Base-by-base conservation (phyloP, 306 rosid genomes). In the Styphnolobium japonicum region DNA sequence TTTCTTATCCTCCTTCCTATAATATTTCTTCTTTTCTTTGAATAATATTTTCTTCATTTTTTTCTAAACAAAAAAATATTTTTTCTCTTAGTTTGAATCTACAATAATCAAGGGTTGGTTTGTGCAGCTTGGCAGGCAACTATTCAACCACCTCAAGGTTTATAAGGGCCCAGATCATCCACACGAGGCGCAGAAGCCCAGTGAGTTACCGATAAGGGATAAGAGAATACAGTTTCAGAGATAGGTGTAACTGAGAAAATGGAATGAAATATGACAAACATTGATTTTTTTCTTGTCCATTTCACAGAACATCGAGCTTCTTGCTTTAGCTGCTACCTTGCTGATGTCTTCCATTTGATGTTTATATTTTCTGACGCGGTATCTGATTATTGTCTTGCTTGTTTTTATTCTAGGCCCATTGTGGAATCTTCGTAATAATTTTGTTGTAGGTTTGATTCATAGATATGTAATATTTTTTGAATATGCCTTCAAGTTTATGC, bases 111-210 rank as follows among this genome's bases (percentile, higher is more conserved):
- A 49, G 22, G 29, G 72, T 67, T 34, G 66, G 27, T 52, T 18
- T 79, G 29, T 90, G 93, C 96, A 96, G 97, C 99, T 96, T 87
- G 99, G 99, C 74, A 90, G 98, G 78, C 83, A 72, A 27, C 92
- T 96, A 49, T 96, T 96, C 89, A 93, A 88, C 85, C 98, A 92
- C 87, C 83, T 96, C 29, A 96, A 96, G 93, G 98, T 96, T 51
- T 96, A 96, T 73, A 80, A 80, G 77, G 97, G 99, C 27, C 94
- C 92, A 0, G 92, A 91, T 68, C 99, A 96, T 84, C 99, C 98
- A 27, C 99, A 93, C 6, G 90, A 86, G 67, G 99, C 98, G 6
- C 99, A 96, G 84, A 83, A 78, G 88, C 97, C 98, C 14, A 16
- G 85, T 4, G 93, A 91, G 0, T 89, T 96, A 56, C 99, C 98